These are phyloP conservation scores for Graphiopsis chlorocephala DNA, from an alignment of 2,329 filamentous ascomycete species.

Conservation along the genomic window DNA sequence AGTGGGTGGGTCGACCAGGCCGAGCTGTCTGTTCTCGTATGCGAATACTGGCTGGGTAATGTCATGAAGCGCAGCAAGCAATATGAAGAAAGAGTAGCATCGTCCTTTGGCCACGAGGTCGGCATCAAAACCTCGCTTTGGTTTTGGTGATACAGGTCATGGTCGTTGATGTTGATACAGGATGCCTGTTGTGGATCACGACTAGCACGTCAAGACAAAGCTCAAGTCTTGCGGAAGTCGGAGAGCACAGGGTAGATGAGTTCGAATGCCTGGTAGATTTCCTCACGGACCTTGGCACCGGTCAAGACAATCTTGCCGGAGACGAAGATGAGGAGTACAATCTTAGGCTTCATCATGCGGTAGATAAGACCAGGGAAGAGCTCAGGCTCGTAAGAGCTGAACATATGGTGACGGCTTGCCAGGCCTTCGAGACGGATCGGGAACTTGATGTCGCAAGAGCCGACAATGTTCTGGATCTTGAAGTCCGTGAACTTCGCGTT, in stretches of 20 bases:
- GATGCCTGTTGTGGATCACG: conserved; percentile 14
- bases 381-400: conserved; percentile 98
- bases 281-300: conserved; percentile 94
- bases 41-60: conserved; percentile 3
- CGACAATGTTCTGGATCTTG: conserved; percentile 99
- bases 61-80: conserved; percentile 7
- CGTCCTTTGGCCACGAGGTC: conserved; percentile 21
- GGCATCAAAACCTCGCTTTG: conserved; percentile 28
- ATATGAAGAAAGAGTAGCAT: neutral
- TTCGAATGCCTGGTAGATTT: conserved; percentile 96
- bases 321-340: conserved; percentile 95
- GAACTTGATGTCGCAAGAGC: conserved; percentile 99
- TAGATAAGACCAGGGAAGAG: conserved; percentile 99
- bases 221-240: conserved; percentile 36
- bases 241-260: conserved; percentile 95
- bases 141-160: conserved; percentile 28
- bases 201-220: conserved; percentile 3
- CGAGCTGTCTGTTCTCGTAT: conserved; percentile 5
- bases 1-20: conserved; percentile 3
- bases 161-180: conserved; percentile 24
- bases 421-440: conserved; percentile 95
- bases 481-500: conserved; percentile 99
- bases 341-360: conserved; percentile 99
- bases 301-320: conserved; percentile 98
- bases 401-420: conserved; percentile 96